These are phyloP conservation scores for Trametes hirsuta DNA, from an alignment of 1,284 basidiomycete genomes.

Conservation along the genomic window DNA sequence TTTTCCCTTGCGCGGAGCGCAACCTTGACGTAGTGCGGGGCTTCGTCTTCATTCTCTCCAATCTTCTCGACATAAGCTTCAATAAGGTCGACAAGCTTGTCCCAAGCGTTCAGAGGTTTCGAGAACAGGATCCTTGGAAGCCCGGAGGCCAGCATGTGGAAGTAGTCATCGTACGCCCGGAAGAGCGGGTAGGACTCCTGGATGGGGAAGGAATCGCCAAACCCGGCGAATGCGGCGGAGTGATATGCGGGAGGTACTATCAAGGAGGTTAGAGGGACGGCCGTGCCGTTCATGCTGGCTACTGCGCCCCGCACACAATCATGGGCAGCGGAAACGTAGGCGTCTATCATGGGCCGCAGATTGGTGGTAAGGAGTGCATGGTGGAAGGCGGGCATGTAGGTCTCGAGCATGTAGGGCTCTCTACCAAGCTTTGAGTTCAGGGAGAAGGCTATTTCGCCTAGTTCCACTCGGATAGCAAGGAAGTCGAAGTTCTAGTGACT, in stretches of 20 bases:
- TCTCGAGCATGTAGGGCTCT: constrained; percentile 13
- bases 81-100: constrained; percentile 28
- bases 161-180: constrained; percentile 33
- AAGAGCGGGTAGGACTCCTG: constrained; percentile 18
- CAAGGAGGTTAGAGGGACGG: constrained; percentile 19
- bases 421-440: neutral
- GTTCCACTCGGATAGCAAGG: constrained; percentile 14
- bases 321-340: constrained; percentile 12
- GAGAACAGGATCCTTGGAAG: constrained; percentile 20
- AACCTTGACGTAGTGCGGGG: constrained; percentile 20
- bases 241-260: constrained; percentile 28
- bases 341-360: constrained; percentile 11
- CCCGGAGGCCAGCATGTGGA: constrained; percentile 34
- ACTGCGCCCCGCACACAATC: constrained; percentile 11
- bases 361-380: constrained; percentile 16
- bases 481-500: constrained; percentile 24
- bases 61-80: constrained; percentile 30
- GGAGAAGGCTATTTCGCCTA: constrained; percentile 15
- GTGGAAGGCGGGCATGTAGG: constrained; percentile 20
- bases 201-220: constrained; percentile 30
- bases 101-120: constrained; percentile 23
- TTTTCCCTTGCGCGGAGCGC: constrained; percentile 14
- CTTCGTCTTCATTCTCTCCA: constrained; percentile 20
- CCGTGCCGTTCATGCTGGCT: constrained; percentile 10
- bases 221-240: constrained; percentile 30